Conservation (phyloP, 345 rosid species). For the Ricinus communis region DNA sequence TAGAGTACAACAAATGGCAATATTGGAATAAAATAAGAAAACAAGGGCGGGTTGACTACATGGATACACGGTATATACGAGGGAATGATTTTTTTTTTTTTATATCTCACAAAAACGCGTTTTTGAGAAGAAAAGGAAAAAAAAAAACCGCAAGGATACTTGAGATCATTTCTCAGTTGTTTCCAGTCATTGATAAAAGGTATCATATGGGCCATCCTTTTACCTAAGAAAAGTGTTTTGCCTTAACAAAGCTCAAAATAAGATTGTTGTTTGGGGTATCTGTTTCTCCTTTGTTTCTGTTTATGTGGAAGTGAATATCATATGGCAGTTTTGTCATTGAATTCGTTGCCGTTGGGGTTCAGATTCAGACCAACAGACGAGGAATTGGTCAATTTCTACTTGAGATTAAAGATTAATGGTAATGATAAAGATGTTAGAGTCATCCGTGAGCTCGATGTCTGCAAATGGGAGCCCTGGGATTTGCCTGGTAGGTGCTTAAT, state of each 20-base stretch:
- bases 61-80: slow-evolving; percentile 15
- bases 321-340: slow-evolving; percentile 50
- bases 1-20: not conserved
- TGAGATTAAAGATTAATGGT: slow-evolving; percentile 77
- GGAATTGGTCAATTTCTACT: slow-evolving; percentile 68
- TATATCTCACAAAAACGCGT: not conserved
- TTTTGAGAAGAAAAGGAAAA: too few relatives aligned
- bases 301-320: not conserved
- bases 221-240: not conserved
- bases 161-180: slow-evolving; percentile 5
- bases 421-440: slow-evolving; percentile 50
- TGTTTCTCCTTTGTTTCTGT: not conserved
- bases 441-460: slow-evolving; percentile 79
- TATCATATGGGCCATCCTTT: not conserved
- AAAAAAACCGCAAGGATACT: too few relatives aligned
- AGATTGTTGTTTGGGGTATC: too few relatives aligned
- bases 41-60: not conserved
- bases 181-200: not conserved
- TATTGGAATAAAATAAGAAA: not conserved
- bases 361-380: slow-evolving; percentile 90
- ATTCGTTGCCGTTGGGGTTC: slow-evolving; percentile 76
- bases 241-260: too few relatives aligned
- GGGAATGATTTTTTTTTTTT: not conserved
- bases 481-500: slow-evolving; percentile 57
- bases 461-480: slow-evolving; percentile 96